Base-by-base conservation (phyloP, 2,329 filamentous ascomycete genomes). In the Fusarium buharicum region DNA sequence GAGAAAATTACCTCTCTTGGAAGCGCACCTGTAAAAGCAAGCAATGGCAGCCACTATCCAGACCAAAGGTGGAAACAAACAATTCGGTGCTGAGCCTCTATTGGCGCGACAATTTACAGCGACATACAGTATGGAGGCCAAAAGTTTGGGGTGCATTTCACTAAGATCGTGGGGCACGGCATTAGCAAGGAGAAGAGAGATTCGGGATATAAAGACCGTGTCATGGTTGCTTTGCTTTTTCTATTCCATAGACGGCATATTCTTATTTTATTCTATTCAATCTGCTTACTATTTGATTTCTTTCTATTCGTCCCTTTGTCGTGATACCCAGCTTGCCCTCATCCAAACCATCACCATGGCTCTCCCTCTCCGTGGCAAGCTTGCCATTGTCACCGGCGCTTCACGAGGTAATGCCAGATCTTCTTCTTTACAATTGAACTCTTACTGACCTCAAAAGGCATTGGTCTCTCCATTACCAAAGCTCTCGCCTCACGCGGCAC, bases 301-400 rank as follows among this genome's bases (percentile, higher is more conserved):
- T 62, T n/a, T 38, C 33, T 12, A n/a, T 39, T 39, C 5, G 34
- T 39, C 46, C 18, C 34, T 44, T 38, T 46, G 18, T 47, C 41
- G 30, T 54, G 41, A 58, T 55, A 55, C 40, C 49, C 39, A 22
- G 34, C 45, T 34, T 27, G 34, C 38, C 7, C 20, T 43, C 36
- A 14, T 20, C 36, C 16, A 24, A 24, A 24, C 31, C 17, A 59
- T 43, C 50, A 49, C 43, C 57, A 79, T 80, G 77, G 62, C 76
- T 64, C 77, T 66, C 30, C 71, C 76, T 44, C 79, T 90, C n/a
- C 86, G 91, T 72, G 90, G 90, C 67, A 93, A 93, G 75, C 81
- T 93, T 47, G 91, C 86, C 49, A 88, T 96, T 65, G 82, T 95
- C 41, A 95, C 92, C 2, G 92, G 92, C 53, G 90, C 87, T 57